These are phyloP conservation scores for Hansenula anomala DNA, from an alignment of 1,139 yeast species.

Conservation along the genomic window DNA sequence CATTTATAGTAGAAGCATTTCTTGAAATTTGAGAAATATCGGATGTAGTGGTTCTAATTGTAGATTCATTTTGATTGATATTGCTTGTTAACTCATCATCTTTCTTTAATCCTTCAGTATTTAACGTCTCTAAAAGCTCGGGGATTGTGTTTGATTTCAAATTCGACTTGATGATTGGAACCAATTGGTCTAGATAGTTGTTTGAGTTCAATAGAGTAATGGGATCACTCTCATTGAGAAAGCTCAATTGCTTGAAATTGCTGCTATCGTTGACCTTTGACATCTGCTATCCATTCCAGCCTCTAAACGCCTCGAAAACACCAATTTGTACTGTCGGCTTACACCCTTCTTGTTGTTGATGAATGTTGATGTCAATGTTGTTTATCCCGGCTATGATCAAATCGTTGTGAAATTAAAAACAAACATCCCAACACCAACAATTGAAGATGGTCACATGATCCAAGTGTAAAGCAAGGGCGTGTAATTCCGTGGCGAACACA, in stretches of 20 bases:
- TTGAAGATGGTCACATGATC: neutral
- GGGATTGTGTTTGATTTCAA: constrained; percentile 50
- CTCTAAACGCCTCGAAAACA: too few species aligned
- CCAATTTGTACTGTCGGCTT: too few species aligned
- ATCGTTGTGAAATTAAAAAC: neutral
- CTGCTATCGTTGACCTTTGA: constrained; percentile 1
- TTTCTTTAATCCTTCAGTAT: constrained; percentile 51
- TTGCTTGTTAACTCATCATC: constrained; percentile 61
- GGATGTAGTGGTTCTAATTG: constrained; percentile 47
- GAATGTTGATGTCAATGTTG: too few species aligned
- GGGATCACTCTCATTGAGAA: constrained; percentile 19
- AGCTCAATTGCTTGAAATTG: constrained; percentile 3
- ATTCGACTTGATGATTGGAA: constrained; percentile 75
- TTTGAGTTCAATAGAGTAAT: constrained; percentile 49
- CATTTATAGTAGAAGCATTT: constrained; percentile 49
- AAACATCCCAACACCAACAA: neutral
- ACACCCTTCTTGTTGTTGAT: too few species aligned
- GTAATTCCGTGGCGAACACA: too few species aligned
- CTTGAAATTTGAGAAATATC: constrained; percentile 53
- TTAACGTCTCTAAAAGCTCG: constrained; percentile 51
- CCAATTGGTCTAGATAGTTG: constrained; percentile 73
- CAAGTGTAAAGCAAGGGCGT: too few species aligned
- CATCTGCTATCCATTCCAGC: constrained; percentile 1
- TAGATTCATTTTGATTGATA: constrained; percentile 60
- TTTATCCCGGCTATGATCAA: neutral